Evolutionary conservation across 768 basidiomycete species (phyloP).

Genomic region (Leccinellum rugosiceps): DNA sequence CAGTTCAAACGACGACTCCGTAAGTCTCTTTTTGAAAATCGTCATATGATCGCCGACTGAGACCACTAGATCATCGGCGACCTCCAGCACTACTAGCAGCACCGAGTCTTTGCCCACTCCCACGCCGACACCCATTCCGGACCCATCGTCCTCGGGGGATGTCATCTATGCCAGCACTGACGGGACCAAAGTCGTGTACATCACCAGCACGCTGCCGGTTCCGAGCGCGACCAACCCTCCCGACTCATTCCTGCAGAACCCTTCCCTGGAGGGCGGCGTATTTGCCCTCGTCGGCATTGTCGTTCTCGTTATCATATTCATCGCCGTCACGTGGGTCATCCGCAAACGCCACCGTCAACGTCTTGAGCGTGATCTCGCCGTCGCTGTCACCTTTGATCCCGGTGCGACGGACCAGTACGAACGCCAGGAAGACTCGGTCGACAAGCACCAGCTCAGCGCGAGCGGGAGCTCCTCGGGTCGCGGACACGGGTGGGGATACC

Average conservation of each 20-base stretch:
- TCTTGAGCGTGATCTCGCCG: constrained; percentile 33
- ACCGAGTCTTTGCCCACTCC: constrained; percentile 6
- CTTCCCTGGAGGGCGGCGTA: constrained; percentile 56
- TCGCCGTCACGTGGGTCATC: constrained; percentile 43
- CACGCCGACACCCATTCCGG: constrained; percentile 15
- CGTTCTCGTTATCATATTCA: constrained; percentile 44
- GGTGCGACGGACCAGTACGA: constrained; percentile 27
- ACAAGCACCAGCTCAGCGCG: constrained; percentile 16
- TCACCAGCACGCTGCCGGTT: constrained; percentile 31
- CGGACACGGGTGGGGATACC: constrained; percentile 19
- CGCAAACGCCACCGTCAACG: constrained; percentile 46
- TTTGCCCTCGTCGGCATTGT: constrained; percentile 52
- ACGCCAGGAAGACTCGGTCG: constrained; percentile 14
- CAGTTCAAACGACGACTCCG: constrained; percentile 10
- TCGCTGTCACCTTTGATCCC: constrained; percentile 54
- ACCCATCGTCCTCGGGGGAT: constrained; percentile 15
- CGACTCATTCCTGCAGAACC: constrained; percentile 60
- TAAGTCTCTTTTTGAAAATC: constrained; percentile 10
- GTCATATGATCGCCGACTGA: not conserved
- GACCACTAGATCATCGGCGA: constrained; percentile 10
- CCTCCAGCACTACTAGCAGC: constrained; percentile 11
- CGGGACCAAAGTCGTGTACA: constrained; percentile 25
- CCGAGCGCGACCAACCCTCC: constrained; percentile 21
- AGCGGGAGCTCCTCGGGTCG: constrained; percentile 28
- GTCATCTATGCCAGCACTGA: constrained; percentile 23